Evolutionary conservation across 2,329 filamentous ascomycete species (phyloP).

Genomic region (Bertia moriformis): DNA sequence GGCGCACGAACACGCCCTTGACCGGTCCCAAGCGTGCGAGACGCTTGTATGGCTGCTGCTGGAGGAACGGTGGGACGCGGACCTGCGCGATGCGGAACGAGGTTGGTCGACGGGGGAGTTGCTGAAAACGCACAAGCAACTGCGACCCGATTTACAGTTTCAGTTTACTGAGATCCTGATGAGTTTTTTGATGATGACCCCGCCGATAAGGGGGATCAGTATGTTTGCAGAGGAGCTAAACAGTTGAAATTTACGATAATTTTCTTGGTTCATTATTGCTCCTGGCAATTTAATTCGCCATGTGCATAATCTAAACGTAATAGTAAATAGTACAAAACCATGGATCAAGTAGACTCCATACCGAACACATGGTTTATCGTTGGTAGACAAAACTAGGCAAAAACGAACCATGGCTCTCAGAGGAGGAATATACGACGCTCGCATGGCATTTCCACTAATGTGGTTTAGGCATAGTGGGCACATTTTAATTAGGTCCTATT

Average conservation of each 20-base stretch:
- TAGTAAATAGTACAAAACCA: no score
- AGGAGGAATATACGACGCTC: no score
- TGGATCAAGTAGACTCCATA: no score
- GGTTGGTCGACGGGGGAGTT: slow-evolving; percentile 19
- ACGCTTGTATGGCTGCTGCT: slow-evolving; percentile 21
- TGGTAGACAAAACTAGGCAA: no score
- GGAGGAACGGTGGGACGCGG: slow-evolving; percentile 14
- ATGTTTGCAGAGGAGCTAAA: slow-evolving; percentile 16
- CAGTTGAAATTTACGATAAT: slow-evolving; percentile 2
- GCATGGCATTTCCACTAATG: no score
- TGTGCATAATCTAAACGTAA: no score
- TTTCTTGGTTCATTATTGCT: no score
- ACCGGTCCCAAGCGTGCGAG: slow-evolving; percentile 18
- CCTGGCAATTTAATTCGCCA: no score
- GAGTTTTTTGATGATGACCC: slow-evolving; percentile 15
- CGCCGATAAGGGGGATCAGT: slow-evolving; percentile 14
- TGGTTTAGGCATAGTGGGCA: no score
- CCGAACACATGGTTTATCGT: no score
- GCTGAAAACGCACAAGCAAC: slow-evolving; percentile 15
- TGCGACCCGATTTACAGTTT: slow-evolving; percentile 18
- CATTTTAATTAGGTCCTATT: no score
- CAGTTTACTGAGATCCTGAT: slow-evolving; percentile 21
- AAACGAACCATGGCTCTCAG: no score
- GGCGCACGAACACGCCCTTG: slow-evolving; percentile 14
- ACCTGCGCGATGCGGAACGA: slow-evolving; percentile 17